A percentile compares a stretch with the other conserved stretches of the same genome.
Evolutionary conservation across 176 grass and related monocot genomes (phyloP).

Genomic region (Chrysopogon serrulatus): DNA sequence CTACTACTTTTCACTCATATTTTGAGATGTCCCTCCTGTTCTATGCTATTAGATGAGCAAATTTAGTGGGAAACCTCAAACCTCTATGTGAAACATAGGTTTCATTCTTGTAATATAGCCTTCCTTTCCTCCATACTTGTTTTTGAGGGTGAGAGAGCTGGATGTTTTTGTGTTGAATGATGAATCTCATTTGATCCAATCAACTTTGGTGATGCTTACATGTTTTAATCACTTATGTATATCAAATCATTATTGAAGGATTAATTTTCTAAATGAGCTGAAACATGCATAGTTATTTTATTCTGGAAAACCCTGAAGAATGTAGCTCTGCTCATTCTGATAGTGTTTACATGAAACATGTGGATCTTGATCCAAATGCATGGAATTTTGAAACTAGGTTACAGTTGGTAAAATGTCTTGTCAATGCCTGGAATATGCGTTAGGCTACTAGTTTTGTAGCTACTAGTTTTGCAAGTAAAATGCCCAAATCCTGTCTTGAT

Average conservation of each 20-base stretch:
- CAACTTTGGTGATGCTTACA: background rate
- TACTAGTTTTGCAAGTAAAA: background rate
- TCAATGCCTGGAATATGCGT: background rate
- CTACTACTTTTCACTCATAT: slow-evolving; percentile 16
- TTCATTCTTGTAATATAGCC: background rate
- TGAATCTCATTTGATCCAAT: background rate
- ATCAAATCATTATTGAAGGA: background rate
- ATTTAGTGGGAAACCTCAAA: background rate
- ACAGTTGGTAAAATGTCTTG: background rate
- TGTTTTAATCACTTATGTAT: background rate
- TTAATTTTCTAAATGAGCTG: background rate
- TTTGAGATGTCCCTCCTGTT: background rate
- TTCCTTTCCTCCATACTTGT: background rate
- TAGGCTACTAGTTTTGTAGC: too few relatives aligned
- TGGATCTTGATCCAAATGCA: background rate
- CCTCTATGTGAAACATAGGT: slow-evolving; percentile 7
- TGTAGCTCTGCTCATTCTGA: background rate
- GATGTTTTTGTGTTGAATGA: background rate
- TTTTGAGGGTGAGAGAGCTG: background rate
- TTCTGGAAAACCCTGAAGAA: background rate
- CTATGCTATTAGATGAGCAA: slow-evolving; percentile 25
- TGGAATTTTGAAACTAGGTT: background rate
- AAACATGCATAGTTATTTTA: background rate
- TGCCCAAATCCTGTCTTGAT: background rate
- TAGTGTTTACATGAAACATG: background rate